Conservation (phyloP, 2,329 filamentous ascomycete genomes). For the Colletotrichum lupini region DNA sequence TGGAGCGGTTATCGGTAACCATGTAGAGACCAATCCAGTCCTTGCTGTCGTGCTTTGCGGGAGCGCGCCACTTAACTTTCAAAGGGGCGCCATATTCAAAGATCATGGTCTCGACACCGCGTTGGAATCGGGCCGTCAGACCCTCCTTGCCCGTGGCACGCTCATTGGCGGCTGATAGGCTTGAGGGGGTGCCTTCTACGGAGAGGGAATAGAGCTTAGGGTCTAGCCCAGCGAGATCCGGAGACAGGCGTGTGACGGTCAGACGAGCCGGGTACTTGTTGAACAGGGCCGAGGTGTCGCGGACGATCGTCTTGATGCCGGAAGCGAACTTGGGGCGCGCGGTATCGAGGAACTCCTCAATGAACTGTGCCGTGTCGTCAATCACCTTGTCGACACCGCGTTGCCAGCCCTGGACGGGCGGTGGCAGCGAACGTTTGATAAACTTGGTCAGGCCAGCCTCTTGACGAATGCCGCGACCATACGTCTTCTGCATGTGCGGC, state of each 20-base stretch:
- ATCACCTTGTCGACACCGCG: slow-evolving; percentile 89
- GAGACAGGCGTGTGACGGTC: slow-evolving; percentile 81
- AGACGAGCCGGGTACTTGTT: slow-evolving; percentile 89
- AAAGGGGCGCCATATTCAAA: slow-evolving; percentile 94
- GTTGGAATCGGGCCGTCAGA: slow-evolving; percentile 73
- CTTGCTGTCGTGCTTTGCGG: slow-evolving; percentile 85
- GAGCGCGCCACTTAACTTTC: slow-evolving; percentile 89
- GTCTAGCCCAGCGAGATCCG: slow-evolving; percentile 83
- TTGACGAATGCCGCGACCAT: slow-evolving; percentile 83
- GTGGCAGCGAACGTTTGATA: slow-evolving; percentile 85
- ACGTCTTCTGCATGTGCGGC: slow-evolving; percentile 98
- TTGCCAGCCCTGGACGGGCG: slow-evolving; percentile 84
- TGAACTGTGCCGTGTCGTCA: slow-evolving; percentile 86
- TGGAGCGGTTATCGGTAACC: slow-evolving; percentile 91
- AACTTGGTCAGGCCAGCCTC: slow-evolving; percentile 95
- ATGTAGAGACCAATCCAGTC: slow-evolving; percentile 98
- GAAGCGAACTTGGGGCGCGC: slow-evolving; percentile 88
- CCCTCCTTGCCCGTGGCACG: slow-evolving; percentile 79
- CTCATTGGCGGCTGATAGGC: slow-evolving; percentile 62
- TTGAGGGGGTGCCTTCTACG: slow-evolving; percentile 74
- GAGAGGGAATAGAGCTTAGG: slow-evolving; percentile 83
- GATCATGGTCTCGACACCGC: slow-evolving; percentile 77
- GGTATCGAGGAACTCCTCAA: slow-evolving; percentile 89
- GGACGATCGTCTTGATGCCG: slow-evolving; percentile 86
- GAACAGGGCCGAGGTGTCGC: slow-evolving; percentile 88